phyloP scores from a whole-genome alignment of 2,329 filamentous ascomycete genomes.

The Talaromyces sp. region DNA sequence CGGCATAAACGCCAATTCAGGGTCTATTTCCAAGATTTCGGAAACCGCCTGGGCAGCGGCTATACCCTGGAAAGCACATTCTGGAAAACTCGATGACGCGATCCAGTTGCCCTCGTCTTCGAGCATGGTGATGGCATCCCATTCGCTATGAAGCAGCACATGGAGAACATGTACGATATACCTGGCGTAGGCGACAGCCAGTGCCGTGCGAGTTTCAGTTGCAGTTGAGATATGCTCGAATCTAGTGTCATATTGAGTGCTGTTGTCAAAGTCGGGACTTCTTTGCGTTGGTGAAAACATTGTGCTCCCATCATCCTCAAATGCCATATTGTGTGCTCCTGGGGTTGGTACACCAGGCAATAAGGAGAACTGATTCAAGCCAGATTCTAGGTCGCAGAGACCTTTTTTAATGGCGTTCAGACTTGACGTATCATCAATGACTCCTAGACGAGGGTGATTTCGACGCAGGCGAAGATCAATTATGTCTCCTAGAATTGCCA shows the following conservation, averaged over 20 bases:
- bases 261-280: background rate
- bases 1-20: constrained; percentile 50
- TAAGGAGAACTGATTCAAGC: background rate
- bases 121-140: constrained; percentile 48
- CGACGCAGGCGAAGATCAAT: constrained; percentile 45
- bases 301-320: constrained; percentile 15
- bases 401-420: background rate
- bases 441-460: constrained; percentile 41
- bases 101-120: constrained; percentile 49
- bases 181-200: constrained; percentile 46
- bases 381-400: background rate
- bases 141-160: constrained; percentile 47
- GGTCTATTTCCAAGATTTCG: constrained; percentile 45
- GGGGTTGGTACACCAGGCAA: background rate
- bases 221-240: background rate
- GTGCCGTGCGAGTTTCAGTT: constrained; percentile 11
- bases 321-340: background rate
- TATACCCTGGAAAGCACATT: constrained; percentile 46
- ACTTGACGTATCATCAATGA: constrained; percentile 30
- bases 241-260: background rate
- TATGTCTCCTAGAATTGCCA: constrained; percentile 48
- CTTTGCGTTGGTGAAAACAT: background rate
- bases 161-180: constrained; percentile 48
- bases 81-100: constrained; percentile 42
- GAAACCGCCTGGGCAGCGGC: constrained; percentile 44